phyloP scores from a whole-genome alignment of 768 basidiomycete species.

The Chalciporus chontae region DNA sequence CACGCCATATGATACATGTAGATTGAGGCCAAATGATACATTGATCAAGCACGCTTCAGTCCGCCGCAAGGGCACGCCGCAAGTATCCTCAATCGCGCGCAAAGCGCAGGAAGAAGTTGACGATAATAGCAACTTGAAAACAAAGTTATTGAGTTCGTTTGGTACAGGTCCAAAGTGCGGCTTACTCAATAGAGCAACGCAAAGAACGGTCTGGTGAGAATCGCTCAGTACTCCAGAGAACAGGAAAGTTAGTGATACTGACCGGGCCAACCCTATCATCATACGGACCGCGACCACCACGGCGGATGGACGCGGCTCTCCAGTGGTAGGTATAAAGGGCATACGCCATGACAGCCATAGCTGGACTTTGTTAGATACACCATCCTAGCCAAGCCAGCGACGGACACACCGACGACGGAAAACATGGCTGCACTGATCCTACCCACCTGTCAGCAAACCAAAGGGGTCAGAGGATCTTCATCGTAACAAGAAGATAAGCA shows the following conservation, averaged over 20 bases:
- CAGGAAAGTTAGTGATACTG: slow-evolving; percentile 36
- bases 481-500: neutral
- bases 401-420: slow-evolving; percentile 78
- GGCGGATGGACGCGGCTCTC: slow-evolving; percentile 89
- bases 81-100: slow-evolving; percentile 32
- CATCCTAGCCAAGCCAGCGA: neutral
- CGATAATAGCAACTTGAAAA: slow-evolving; percentile 68
- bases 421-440: slow-evolving; percentile 97
- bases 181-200: slow-evolving; percentile 75
- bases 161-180: slow-evolving; percentile 1
- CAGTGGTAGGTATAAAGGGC: slow-evolving; percentile 95
- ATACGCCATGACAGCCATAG: slow-evolving; percentile 96
- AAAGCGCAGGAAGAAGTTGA: slow-evolving; percentile 85
- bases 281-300: slow-evolving; percentile 90
- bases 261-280: slow-evolving; percentile 96
- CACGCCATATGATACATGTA: slow-evolving; percentile 7
- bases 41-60: slow-evolving; percentile 12
- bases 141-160: neutral
- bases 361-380: slow-evolving; percentile 39
- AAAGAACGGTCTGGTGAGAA: slow-evolving; percentile 66
- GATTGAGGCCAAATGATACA: slow-evolving; percentile 3
- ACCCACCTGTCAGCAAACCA: slow-evolving; percentile 57
- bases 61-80: neutral
- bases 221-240: slow-evolving; percentile 9
- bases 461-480: neutral